Evolutionary conservation across 108 stramenopile genomes (phyloP), one percentile per base, ranked within the genome.

Genomic region (Stephanodiscus triporus): DNA sequence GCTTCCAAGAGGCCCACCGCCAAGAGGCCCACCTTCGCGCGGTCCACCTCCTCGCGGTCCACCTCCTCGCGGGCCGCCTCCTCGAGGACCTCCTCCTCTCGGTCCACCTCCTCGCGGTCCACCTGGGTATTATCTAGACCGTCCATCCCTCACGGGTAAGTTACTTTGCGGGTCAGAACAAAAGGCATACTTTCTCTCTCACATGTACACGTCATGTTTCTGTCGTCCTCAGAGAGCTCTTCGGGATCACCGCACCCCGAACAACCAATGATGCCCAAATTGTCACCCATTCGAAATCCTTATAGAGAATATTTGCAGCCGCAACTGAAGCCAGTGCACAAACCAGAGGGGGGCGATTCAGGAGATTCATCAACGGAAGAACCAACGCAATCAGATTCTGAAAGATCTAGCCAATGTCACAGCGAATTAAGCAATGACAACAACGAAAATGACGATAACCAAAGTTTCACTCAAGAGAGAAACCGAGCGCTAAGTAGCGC

Each of bases 11-110:
- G 45, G 43, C 8, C 37, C 38, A 58, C 50, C 40, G 30, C 42
- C 66, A 75, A 37, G 66, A 19, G 68, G 76, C 49, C 47, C 76
- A 14, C 68, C 78, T 14, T 78, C 84, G 54, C 58, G 83, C 36
- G 83, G 84, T 2, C 81, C 84, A 32, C 82, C 84, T 16, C 84
- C 84, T 38, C 68, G 80, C 40, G 82, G 80, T 3, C 80, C 85
- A 20, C 83, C 85, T 24, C 84, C 84, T 8, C 57, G 86, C 54
- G 88, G 88, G n/a, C 84, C 88, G 13, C 82, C 86, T 13, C 86
- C 88, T 36, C 54, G 77, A 9, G 81, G 77, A 14, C 80, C 87
- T 0, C 80, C 78, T 26, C 84, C 81, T 19, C 59, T 69, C 48
- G 32, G 32, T 34, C 32, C 32, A 26, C 36, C 40, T 34, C 66